These are phyloP conservation scores for Scleromitrula shiraiana DNA, from an alignment of 2,329 filamentous ascomycete genomes.

Conservation along the genomic window DNA sequence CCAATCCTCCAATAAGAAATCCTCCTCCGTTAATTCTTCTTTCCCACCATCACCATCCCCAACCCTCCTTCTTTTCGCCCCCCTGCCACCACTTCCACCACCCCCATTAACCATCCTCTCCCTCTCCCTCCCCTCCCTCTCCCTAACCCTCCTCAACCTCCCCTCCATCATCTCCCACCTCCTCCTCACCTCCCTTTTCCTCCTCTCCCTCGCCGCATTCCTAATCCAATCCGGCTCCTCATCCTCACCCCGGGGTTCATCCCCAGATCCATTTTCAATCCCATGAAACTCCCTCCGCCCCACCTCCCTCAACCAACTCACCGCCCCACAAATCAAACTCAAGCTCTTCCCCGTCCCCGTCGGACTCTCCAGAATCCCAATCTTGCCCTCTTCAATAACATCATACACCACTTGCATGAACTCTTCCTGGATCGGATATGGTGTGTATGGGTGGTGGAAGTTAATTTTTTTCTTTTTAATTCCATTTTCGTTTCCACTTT, in stretches of 20 bases:
- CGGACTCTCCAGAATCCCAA: slow-evolving; percentile 67
- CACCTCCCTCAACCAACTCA: slow-evolving; percentile 65
- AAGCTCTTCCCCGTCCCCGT: slow-evolving; percentile 67
- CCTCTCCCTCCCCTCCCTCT: slow-evolving; percentile 46
- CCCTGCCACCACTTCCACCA: slow-evolving; percentile 37
- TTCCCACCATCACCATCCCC: slow-evolving; percentile 13
- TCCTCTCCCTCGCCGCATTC: slow-evolving; percentile 51
- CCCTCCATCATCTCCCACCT: slow-evolving; percentile 52
- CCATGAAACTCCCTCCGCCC: slow-evolving; percentile 35
- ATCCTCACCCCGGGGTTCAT: slow-evolving; percentile 33
- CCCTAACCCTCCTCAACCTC: slow-evolving; percentile 47
- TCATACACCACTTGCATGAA: slow-evolving; percentile 64
- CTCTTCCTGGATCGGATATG: slow-evolving; percentile 61
- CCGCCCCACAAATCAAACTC: slow-evolving; percentile 61
- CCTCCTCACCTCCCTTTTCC: slow-evolving; percentile 45
- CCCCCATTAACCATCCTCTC: slow-evolving; percentile 39
- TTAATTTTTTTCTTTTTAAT: slow-evolving; percentile 25
- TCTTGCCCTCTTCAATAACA: slow-evolving; percentile 56
- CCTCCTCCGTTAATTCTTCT: slow-evolving; percentile 39
- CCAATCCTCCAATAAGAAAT: slow-evolving; percentile 61
- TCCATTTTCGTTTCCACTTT: neutral
- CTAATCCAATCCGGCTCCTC: slow-evolving; percentile 64
- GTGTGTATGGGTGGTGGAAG: slow-evolving; percentile 63
- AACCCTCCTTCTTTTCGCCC: slow-evolving; percentile 39
- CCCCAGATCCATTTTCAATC: neutral